Evolutionary conservation across 306 rosid genomes (phyloP).

Genomic region (Sophora flavescens): DNA sequence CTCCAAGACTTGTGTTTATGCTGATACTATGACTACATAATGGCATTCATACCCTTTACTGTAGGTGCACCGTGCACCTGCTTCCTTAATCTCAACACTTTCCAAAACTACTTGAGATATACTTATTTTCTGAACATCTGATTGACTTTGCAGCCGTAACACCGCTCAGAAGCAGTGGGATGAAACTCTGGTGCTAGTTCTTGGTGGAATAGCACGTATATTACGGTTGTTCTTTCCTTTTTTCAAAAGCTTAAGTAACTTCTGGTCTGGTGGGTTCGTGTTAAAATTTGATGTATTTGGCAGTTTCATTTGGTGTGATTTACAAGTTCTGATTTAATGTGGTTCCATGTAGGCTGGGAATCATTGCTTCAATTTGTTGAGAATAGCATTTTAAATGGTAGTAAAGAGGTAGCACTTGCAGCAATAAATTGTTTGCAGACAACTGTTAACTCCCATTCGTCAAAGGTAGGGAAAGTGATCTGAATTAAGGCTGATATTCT

Average conservation of each 20-base stretch:
- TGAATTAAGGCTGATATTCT: slow-evolving; percentile 31
- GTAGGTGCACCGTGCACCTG: slow-evolving; percentile 22
- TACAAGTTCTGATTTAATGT: slow-evolving; percentile 37
- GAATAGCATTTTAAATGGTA: slow-evolving; percentile 80
- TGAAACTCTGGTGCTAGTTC: slow-evolving; percentile 91
- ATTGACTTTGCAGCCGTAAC: slow-evolving; percentile 84
- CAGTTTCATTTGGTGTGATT: slow-evolving; percentile 41
- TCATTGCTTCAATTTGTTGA: slow-evolving; percentile 85
- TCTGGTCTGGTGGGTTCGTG: slow-evolving; percentile 83
- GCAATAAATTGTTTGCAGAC: slow-evolving; percentile 93
- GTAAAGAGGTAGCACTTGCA: slow-evolving; percentile 97
- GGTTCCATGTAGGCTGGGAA: slow-evolving; percentile 86
- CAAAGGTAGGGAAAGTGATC: slow-evolving; percentile 65
- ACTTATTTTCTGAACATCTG: slow-evolving; percentile 44
- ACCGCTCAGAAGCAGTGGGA: slow-evolving; percentile 99
- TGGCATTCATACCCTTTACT: slow-evolving; percentile 13
- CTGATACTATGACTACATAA: slow-evolving; percentile 34
- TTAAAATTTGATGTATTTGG: slow-evolving; percentile 41
- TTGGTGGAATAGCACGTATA: slow-evolving; percentile 93
- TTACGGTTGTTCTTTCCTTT: slow-evolving; percentile 90
- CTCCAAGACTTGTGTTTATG: slow-evolving; percentile 13
- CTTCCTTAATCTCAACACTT: slow-evolving; percentile 28
- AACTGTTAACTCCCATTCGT: slow-evolving; percentile 84
- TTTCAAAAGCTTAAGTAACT: slow-evolving; percentile 76
- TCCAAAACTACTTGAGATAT: slow-evolving; percentile 20